These are phyloP conservation scores for Hemisphaericaspora xylofermentans DNA, from an alignment of 1,139 yeast genomes.

Conservation along the genomic window DNA sequence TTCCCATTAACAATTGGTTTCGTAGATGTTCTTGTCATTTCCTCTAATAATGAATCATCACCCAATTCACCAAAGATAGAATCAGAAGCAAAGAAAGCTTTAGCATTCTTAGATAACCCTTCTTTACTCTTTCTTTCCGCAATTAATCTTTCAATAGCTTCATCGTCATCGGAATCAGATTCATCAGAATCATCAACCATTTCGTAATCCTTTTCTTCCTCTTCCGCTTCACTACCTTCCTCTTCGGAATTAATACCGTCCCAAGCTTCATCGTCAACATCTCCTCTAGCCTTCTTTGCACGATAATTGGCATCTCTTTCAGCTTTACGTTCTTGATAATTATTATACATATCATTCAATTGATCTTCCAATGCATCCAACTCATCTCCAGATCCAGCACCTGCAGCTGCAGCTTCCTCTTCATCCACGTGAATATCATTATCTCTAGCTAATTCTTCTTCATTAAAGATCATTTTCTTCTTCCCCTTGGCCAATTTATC, in stretches of 20 bases:
- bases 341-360: conserved; percentile 76
- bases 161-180: conserved; percentile 69
- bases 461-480: conserved; percentile 68
- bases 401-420: conserved; percentile 30
- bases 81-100: conserved; percentile 70
- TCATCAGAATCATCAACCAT: conserved; percentile 40
- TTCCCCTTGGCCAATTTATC: conserved; percentile 77
- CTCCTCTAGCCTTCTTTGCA: conserved; percentile 82
- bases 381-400: conserved; percentile 55
- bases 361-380: conserved; percentile 76
- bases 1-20: conserved; percentile 3
- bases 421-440: conserved; percentile 54
- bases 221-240: conserved; percentile 38
- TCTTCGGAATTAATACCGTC: conserved; percentile 66
- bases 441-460: conserved; percentile 53
- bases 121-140: conserved; percentile 53
- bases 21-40: conserved; percentile 19
- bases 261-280: conserved; percentile 81
- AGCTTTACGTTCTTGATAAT: conserved; percentile 69
- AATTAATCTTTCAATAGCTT: conserved; percentile 61
- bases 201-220: conserved; percentile 44
- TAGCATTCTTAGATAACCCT: conserved; percentile 69
- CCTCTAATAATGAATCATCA: conserved; percentile 41
- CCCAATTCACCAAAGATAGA: conserved; percentile 69
- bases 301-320: conserved; percentile 78